Evolutionary conservation across 208 protist genomes (phyloP).

Genomic region (Wallacemonas sp.): DNA sequence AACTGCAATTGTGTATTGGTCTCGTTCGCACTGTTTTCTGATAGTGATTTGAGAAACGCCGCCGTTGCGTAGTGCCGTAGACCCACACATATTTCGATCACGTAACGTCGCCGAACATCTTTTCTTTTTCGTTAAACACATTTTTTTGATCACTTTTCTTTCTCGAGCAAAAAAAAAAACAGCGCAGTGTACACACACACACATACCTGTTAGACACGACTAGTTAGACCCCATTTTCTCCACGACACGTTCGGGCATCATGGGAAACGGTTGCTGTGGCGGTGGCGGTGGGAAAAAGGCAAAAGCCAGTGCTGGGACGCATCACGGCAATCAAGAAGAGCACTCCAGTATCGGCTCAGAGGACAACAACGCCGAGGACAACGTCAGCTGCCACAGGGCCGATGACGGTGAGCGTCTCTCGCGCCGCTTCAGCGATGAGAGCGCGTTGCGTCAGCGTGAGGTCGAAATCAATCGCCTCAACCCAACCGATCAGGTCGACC

Average conservation of each 20-base stretch:
- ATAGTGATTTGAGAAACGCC: too few relatives aligned
- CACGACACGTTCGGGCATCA: not conserved
- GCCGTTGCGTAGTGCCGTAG: too few relatives aligned
- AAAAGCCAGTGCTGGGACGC: conserved; percentile 27
- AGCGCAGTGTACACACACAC: too few relatives aligned
- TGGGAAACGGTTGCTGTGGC: conserved; percentile 15
- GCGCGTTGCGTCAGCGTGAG: conserved; percentile 28
- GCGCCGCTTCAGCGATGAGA: not conserved
- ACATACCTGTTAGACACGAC: too few relatives aligned
- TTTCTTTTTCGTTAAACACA: too few relatives aligned
- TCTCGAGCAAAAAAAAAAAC: not conserved
- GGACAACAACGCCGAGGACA: not conserved
- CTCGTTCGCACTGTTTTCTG: too few relatives aligned
- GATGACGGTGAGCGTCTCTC: not conserved
- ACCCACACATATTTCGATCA: too few relatives aligned
- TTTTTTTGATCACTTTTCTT: conserved; percentile 13
- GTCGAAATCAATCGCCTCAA: conserved; percentile 46
- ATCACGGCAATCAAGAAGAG: too few relatives aligned
- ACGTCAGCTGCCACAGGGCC: not conserved
- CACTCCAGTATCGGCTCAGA: not conserved
- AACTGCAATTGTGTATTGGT: too few relatives aligned
- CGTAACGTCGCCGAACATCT: too few relatives aligned
- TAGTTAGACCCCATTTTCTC: not conserved
- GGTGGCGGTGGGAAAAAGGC: not conserved
- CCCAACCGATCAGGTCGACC: conserved; percentile 36